Base-by-base conservation (phyloP, 805 yeast species). In the Sporopachydermia lactativora region DNA sequence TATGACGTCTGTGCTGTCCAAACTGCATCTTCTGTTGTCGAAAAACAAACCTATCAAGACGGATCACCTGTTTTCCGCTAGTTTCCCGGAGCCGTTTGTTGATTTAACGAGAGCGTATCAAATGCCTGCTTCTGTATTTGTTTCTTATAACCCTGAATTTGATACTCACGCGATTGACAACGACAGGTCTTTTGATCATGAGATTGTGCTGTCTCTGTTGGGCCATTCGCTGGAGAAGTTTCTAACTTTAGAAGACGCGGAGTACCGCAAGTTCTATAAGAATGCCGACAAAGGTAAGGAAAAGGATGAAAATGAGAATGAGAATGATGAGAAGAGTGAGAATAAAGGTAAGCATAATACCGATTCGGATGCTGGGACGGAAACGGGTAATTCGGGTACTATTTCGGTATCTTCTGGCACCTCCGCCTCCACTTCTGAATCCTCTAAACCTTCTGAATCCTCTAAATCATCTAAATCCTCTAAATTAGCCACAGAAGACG, bases 151-250 rank as follows among this genome's bases (percentile, higher is more conserved):
- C 24, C 47, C 51, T 2, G 51, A 59, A n/a, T 55, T 57, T 0
- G 57, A 57, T 2, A 56, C 74, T 0, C 78, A 67, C 49, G 75
- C 95, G 0, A 65, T 92, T 1, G 86, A 80, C 43, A 59, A 78
- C 0, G 95, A 83, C 52, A 74, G 75, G 45, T 68, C 82, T 0
- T 59, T 73, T 2, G 84, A 77, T 51, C 61, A 68, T 4, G 94
- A 81, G 43, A 71, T 77, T 15, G 66, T 83, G 8, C 62, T 89
- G 15, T 73, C 88, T 0, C 63, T 75, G 2, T 62, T 88, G 58
- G 97, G 97, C 1, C 81, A 80, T 47, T 70, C 82, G 2, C 58
- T 88, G 49, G 97, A 92, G 58, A 67, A 76, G 13, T 68, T 84
- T 54, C 62, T 89, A 17, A 82, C 94, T 0, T 72, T 73, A 1